A percentile compares a stretch with the other conserved stretches of the same genome.
phyloP scores from a whole-genome alignment of 2,329 filamentous ascomycete species.

The Aureobasidium pullulans region DNA sequence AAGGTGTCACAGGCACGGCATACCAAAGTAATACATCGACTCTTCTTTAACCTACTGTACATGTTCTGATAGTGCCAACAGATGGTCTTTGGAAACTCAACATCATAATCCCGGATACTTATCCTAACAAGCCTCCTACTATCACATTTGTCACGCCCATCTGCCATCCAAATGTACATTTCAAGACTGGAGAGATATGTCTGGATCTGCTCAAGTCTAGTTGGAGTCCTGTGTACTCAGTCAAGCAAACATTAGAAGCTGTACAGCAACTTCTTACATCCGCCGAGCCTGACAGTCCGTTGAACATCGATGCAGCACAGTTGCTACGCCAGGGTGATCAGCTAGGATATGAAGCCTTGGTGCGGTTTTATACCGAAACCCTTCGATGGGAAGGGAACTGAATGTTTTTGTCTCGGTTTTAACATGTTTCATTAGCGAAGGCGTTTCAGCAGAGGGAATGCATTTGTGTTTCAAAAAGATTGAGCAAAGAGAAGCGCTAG shows the following conservation, averaged over 20 bases:
- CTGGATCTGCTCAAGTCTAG: slow-evolving; percentile 70
- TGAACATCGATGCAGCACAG: slow-evolving; percentile 72
- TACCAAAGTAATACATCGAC: slow-evolving; percentile 46
- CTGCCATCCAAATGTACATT: slow-evolving; percentile 74
- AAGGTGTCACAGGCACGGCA: slow-evolving; percentile 50
- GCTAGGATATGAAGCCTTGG: slow-evolving; percentile 60
- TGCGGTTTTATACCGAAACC: slow-evolving; percentile 61
- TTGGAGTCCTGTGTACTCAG: slow-evolving; percentile 82
- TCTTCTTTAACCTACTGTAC: background rate
- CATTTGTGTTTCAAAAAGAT: background rate
- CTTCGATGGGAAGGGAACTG: slow-evolving; percentile 32
- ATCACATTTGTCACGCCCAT: slow-evolving; percentile 78
- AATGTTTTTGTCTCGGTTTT: background rate
- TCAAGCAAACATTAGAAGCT: slow-evolving; percentile 65
- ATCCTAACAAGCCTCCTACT: slow-evolving; percentile 70
- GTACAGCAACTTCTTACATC: slow-evolving; percentile 62
- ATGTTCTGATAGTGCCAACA: slow-evolving; percentile 19
- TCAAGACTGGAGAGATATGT: slow-evolving; percentile 81
- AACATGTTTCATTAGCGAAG: background rate
- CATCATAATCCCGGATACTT: slow-evolving; percentile 68
- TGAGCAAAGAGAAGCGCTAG: slow-evolving; percentile 7
- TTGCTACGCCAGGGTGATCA: slow-evolving; percentile 61
- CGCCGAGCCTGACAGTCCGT: slow-evolving; percentile 65
- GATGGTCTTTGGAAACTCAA: slow-evolving; percentile 75
- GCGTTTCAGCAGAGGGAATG: background rate